Base-by-base conservation (phyloP, 2,329 filamentous ascomycete genomes). In the Ilyonectria mors-panacis region DNA sequence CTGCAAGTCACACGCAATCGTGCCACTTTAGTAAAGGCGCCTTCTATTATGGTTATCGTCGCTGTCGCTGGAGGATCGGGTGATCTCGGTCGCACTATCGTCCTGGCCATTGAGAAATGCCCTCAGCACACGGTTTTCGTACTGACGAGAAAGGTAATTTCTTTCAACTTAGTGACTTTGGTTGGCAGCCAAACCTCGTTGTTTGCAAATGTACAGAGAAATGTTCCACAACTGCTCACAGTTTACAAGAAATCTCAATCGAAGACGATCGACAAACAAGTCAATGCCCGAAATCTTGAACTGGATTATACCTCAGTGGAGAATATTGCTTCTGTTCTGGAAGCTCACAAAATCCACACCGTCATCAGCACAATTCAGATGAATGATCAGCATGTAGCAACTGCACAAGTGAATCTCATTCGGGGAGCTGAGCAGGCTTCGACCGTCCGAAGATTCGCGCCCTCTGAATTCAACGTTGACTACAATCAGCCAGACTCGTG, bases 371-470 rank as follows among this genome's bases (percentile, higher is more conserved):
- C n/a, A 10, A n/a, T 50, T 26, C 13, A n/a, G n/a, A 50, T 50
- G 45, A 50, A 50, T 13, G 23, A n/a, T 26, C n/a, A 50, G 13
- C n/a, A 50, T n/a, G 45, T 8, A 12, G 15, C n/a, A n/a, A n/a
- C 21, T 12, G 45, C 45, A n/a, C 45, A 50, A 23, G n/a, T 50
- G 45, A 50, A 50, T 10, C 45, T 50, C 45, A 50, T 50, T 23
- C n/a, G 23, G 17, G 45, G 45, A 26, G 45, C 45, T 23, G 19
- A 10, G n/a, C 5, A 50, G 45, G 21, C 45, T 23, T 23, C 45
- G n/a, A 50, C 45, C 13, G 45, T 50, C 3, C 45, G 19, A n/a
- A 50, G 45, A 50, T 50, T 50, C 23, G 45, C 45, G n/a, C 45
- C 45, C 5, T 23, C n/a, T 26, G 45, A 50, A 19, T 50, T 50